Conservation (phyloP, 768 basidiomycete genomes). For the Cantharellus anzutake region DNA sequence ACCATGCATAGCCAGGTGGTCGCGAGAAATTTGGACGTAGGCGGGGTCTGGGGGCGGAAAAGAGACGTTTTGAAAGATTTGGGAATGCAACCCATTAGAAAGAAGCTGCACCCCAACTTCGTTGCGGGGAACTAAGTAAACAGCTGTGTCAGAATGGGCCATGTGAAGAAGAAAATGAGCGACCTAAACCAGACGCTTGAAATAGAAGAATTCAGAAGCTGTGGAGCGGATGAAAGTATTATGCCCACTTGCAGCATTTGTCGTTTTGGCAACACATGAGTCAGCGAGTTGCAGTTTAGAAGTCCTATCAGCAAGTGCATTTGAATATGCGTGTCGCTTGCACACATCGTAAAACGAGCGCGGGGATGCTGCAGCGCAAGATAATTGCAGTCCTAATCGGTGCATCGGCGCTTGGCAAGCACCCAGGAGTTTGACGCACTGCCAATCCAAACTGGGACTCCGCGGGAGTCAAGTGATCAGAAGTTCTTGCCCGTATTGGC, state of each 20-base stretch:
- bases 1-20: constrained; percentile 65
- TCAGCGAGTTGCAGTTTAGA: background rate
- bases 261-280: background rate
- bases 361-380: too few species aligned
- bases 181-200: background rate
- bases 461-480: too few species aligned
- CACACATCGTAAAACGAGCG: background rate
- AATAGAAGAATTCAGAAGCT: background rate
- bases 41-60: constrained; percentile 41
- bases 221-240: background rate
- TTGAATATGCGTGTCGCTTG: background rate
- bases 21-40: constrained; percentile 54
- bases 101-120: constrained; percentile 88
- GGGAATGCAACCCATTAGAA: constrained; percentile 56
- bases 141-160: background rate
- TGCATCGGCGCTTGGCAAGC: too few species aligned
- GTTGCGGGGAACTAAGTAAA: constrained; percentile 22
- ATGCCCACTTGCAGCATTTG: background rate
- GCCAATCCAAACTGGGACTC: too few species aligned
- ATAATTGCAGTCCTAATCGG: too few species aligned
- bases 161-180: background rate
- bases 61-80: constrained; percentile 55
- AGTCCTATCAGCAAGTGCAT: background rate
- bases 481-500: too few species aligned
- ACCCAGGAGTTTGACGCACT: too few species aligned